These are phyloP conservation scores for Penicillium lividum DNA, from an alignment of 495 filamentous ascomycete genomes.

Conservation along the genomic window DNA sequence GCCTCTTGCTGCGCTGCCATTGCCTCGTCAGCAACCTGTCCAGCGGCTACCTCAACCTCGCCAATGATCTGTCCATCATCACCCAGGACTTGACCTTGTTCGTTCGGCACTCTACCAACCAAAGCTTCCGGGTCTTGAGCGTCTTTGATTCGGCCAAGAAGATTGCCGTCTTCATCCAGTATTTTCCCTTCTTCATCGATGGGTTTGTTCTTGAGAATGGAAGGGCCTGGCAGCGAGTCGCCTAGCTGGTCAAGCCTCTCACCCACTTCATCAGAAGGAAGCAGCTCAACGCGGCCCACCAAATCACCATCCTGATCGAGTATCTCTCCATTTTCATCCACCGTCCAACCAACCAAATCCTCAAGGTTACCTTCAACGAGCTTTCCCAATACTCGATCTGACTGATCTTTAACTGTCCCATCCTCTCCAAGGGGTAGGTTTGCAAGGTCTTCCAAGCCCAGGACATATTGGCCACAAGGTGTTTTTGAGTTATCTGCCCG, in stretches of 20 bases:
- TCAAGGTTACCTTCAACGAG: slow-evolving; percentile 24
- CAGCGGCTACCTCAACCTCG: not conserved
- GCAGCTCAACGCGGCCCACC: slow-evolving; percentile 22
- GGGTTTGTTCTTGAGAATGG: not conserved
- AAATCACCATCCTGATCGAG: slow-evolving; percentile 32
- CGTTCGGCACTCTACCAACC: not conserved
- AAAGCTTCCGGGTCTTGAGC: not conserved
- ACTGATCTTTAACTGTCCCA: not conserved
- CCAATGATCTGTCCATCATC: not conserved
- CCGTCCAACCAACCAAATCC: slow-evolving; percentile 30
- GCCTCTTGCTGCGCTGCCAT: not conserved
- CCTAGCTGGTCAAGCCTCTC: not conserved
- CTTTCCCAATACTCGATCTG: not conserved
- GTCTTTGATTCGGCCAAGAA: not conserved
- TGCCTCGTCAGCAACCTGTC: not conserved
- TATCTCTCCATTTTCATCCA: slow-evolving; percentile 40
- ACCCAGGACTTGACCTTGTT: not conserved
- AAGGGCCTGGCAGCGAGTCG: not conserved
- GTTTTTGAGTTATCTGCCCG: not conserved
- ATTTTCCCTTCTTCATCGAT: not conserved
- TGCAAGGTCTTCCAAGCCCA: not conserved
- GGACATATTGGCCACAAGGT: not conserved
- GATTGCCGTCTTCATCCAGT: not conserved
- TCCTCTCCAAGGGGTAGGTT: not conserved
- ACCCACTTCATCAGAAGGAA: not conserved